Percentiles rank a stretch among this genome's conserved stretches.
phyloP scores from a whole-genome alignment of 345 rosid species.

The Gossypium mustelinum region DNA sequence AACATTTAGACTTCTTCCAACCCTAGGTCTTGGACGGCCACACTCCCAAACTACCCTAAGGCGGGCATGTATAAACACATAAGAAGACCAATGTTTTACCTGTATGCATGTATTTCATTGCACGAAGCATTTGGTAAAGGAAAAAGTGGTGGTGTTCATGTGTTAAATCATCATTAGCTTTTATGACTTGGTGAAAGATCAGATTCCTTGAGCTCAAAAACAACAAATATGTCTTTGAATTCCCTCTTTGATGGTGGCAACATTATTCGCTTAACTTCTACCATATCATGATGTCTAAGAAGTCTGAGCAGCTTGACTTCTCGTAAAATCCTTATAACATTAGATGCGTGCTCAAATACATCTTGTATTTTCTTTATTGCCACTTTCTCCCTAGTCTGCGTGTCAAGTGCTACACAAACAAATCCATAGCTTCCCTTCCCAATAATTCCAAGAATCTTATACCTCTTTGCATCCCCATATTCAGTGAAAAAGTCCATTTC shows the following conservation, averaged over 20 bases:
- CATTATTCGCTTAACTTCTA: slow-evolving; percentile 91
- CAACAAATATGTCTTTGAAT: slow-evolving; percentile 86
- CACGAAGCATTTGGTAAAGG: slow-evolving; percentile 96
- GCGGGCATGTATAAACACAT: neutral
- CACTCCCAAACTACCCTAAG: too few relatives aligned
- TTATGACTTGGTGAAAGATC: slow-evolving; percentile 74
- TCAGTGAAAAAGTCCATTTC: slow-evolving; percentile 85
- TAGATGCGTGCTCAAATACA: slow-evolving; percentile 84
- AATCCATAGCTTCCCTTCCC: slow-evolving; percentile 98
- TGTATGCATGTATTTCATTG: slow-evolving; percentile 91
- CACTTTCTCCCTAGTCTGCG: slow-evolving; percentile 87
- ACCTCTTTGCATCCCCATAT: slow-evolving; percentile 86
- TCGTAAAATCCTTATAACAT: slow-evolving; percentile 78
- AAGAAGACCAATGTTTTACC: slow-evolving; percentile 31
- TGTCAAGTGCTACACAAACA: slow-evolving; percentile 94
- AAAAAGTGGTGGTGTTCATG: slow-evolving; percentile 90
- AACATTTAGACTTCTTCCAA: too few relatives aligned
- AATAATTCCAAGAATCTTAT: slow-evolving; percentile 76
- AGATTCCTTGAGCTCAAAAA: slow-evolving; percentile 47
- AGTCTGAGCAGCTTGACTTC: slow-evolving; percentile 92
- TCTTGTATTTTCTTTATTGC: slow-evolving; percentile 89
- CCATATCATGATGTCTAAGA: slow-evolving; percentile 85
- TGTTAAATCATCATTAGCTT: slow-evolving; percentile 34
- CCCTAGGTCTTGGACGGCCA: too few relatives aligned
- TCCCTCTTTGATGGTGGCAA: slow-evolving; percentile 91